phyloP scores from a whole-genome alignment of 164 flowering plant genomes.

The Macadamia tetraphylla region DNA sequence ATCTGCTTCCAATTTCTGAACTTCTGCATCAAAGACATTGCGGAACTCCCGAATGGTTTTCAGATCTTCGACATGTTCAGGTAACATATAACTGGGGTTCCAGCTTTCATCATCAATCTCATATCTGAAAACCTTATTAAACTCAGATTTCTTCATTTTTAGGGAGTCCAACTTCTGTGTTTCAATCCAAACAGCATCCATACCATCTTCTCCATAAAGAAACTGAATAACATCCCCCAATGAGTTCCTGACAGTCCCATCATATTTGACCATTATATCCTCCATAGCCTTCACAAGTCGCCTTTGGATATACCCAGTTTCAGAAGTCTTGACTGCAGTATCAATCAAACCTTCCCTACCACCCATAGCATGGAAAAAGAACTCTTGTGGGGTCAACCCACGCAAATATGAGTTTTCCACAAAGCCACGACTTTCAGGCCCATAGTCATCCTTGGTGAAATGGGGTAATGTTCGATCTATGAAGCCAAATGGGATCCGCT shows the following conservation, averaged over 20 bases:
- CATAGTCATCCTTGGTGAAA: conserved; percentile 92
- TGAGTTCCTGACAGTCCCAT: conserved; percentile 96
- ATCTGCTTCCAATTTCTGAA: conserved; percentile 84
- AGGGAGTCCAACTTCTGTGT: conserved; percentile 83
- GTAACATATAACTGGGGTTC: conserved; percentile 81
- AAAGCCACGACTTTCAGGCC: conserved; percentile 99
- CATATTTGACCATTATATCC: conserved; percentile 99
- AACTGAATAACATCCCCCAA: conserved; percentile 97
- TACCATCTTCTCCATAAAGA: conserved; percentile 98
- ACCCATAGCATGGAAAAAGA: conserved; percentile 99
- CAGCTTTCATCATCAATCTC: conserved; percentile 77
- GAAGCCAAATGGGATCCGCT: conserved; percentile 94
- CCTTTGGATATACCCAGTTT: conserved; percentile 98
- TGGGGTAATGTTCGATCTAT: conserved; percentile 88
- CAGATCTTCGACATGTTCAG: conserved; percentile 84
- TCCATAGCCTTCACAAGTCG: conserved; percentile 99
- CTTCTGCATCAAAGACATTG: conserved; percentile 94
- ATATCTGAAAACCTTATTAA: conserved; percentile 62
- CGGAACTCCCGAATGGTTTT: conserved; percentile 78
- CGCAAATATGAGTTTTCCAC: conserved; percentile 97
- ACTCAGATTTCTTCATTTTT: conserved; percentile 78
- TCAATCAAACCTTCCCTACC: conserved; percentile 99
- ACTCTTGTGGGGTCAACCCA: conserved; percentile 96
- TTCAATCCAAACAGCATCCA: conserved; percentile 99
- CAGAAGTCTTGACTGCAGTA: conserved; percentile 98